Evolutionary conservation across 129 eudicot genomes (phyloP), one percentile per base, ranked within the genome.

Genomic region (Centrapalus pauciflorus): DNA sequence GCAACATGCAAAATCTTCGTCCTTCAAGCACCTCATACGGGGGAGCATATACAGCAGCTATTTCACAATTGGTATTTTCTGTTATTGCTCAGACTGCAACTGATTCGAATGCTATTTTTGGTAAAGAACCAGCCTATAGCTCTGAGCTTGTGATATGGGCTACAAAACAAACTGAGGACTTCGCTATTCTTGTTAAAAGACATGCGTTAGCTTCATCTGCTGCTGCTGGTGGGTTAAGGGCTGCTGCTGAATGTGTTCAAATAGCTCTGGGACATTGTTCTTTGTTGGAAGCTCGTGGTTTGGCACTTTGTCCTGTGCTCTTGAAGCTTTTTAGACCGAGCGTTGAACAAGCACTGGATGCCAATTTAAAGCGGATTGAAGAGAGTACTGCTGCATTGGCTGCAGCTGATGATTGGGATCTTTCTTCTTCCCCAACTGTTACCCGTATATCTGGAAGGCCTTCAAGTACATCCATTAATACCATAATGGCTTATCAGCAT

Each of bases 91-190:
- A 93, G 76, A 90, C 99, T 6, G 95, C 95, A 19, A 89, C 88
- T 28, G 99, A 93, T 80, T 89, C 95, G 2, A 45, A 76, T 50
- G 65, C 84, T 51, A 93, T 93, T 17, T 93, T 93, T 74, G 96
- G 95, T 50, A 74, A 72, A 56, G 99, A 93, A 63, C 86, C 86
- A 41, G 79, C 95, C 19, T 93, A 89, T 71, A 80, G 85, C 50
- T 93, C 99, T 29, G 99, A 93, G 81, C 90, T 93, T 50, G 99
- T 93, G 68, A 86, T 89, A 87, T 93, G 99, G 99, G 95, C 99
- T 66, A 84, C 92, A 13, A 89, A 93, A 71, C 96, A 81, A 79
- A 82, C 86, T 19, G 93, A 93, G 76, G 81, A 85, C 46, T 93
- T 84, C 77, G 95, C 95, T 14, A 73, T 81, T 55, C 90, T 89